A percentile compares a stretch with the other conserved stretches of the same genome.
Evolutionary conservation across 2,329 filamentous ascomycete species (phyloP).

Genomic region (Colletotrichum brevisporum): DNA sequence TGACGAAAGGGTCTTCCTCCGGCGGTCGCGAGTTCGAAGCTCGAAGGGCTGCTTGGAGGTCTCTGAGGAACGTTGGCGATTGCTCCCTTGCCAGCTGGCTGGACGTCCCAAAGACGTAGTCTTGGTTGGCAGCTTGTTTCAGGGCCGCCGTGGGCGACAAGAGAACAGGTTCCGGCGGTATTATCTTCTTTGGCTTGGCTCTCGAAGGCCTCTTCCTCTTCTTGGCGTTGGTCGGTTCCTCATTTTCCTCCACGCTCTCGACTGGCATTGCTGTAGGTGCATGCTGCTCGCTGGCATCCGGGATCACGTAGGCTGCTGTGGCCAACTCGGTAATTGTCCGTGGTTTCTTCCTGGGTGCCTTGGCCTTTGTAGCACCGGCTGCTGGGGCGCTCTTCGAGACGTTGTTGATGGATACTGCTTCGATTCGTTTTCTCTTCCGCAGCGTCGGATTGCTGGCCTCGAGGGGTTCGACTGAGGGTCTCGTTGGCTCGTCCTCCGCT

Average conservation of each 20-base stretch:
- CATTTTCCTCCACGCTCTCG: conserved; percentile 44
- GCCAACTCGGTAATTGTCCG: conserved; percentile 85
- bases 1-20: conserved; percentile 57
- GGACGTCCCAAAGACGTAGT: conserved; percentile 88
- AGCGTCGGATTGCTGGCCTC: conserved; percentile 53
- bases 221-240: conserved; percentile 50
- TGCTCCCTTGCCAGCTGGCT: conserved; percentile 84
- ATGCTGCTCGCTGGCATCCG: conserved; percentile 51
- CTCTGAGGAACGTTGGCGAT: conserved; percentile 74
- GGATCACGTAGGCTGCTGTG: conserved; percentile 75
- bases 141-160: conserved; percentile 79
- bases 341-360: conserved; percentile 76
- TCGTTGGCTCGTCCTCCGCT: conserved; percentile 43
- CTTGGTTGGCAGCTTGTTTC: conserved; percentile 75
- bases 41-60: conserved; percentile 73
- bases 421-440: conserved; percentile 70
- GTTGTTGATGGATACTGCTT: conserved; percentile 59
- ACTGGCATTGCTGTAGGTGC: conserved; percentile 44
- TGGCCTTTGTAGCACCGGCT: conserved; percentile 58
- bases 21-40: conserved; percentile 64
- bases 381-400: conserved; percentile 43
- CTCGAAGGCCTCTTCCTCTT: conserved; percentile 53
- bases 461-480: conserved; percentile 30
- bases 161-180: conserved; percentile 64
- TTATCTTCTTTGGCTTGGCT: conserved; percentile 49